Base-by-base conservation (phyloP, 345 rosid genomes). In the Nasturtium officinale region DNA sequence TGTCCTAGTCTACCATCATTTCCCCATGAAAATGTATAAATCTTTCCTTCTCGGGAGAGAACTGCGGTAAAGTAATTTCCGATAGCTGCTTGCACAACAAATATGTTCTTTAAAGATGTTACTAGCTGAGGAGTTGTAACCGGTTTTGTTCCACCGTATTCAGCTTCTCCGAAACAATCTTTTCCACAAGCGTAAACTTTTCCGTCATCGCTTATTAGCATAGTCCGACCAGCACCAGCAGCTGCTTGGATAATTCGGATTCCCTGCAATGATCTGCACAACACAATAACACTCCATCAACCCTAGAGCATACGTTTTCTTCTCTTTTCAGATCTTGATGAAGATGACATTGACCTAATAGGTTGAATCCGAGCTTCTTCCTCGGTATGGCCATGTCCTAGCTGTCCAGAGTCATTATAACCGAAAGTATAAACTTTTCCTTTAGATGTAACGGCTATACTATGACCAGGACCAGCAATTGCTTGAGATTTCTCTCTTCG, bases 401-500 rank as follows among this genome's bases (percentile, higher is more conserved):
- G 87, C 81, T 95, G 99, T 73, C 99, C 99, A 3, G 86, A 84
- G 85, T 80, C 86, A 74, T 95, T 95, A 65, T 89, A 86, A 46
- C 99, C 99, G 47, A 95, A 91, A 4, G 98, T 84, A 76, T 82
- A 88, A 73, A 82, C 98, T 21, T 66, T 83, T 58, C 98, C 97
- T 29, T 81, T 83, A 0, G 94, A 85, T 3, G 98, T 91, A 61
- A 95, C 89, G 11, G 87, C 99, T 74, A 95, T 83, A 75, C 98
- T 91, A 66, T 95, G 99, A 52, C 99, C 97, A 11, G 99, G 96
- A 65, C 99, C 99, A 57, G 98, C 99, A 63, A 89, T 78, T 9
- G 96, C 99, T 78, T 90, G 98, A 16, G 97, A 87, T 66, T 85
- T 95, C 87, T 95, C 99, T 81, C 99, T 86, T 78, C 99, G 78